phyloP scores from a whole-genome alignment of 495 filamentous ascomycete species.

The Aspergillus heteromorphus region DNA sequence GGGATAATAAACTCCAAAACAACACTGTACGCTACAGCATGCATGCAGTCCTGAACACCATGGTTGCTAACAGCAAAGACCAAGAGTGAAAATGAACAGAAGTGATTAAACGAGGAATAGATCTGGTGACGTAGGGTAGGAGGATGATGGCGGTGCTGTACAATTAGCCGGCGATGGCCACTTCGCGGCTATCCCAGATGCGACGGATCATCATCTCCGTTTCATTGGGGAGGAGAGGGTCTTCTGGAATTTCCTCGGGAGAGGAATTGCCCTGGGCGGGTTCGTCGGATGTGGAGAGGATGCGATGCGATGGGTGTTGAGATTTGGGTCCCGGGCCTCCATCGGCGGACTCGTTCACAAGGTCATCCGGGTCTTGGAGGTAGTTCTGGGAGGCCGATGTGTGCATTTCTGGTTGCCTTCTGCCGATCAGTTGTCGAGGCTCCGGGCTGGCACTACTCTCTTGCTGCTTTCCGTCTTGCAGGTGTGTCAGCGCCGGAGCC shows the following conservation, averaged over 20 bases:
- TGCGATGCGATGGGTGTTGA: slow-evolving; percentile 34
- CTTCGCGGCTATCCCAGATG: slow-evolving; percentile 46
- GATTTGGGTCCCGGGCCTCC: slow-evolving; percentile 18
- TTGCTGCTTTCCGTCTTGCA: slow-evolving; percentile 23
- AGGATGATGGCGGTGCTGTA: slow-evolving; percentile 3
- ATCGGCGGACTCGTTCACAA: slow-evolving; percentile 27
- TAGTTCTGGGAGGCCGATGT: slow-evolving; percentile 28
- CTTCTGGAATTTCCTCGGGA: slow-evolving; percentile 25
- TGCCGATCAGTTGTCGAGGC: slow-evolving; percentile 19
- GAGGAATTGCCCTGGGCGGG: slow-evolving; percentile 13
- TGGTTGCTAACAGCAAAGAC: not conserved
- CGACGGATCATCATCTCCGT: slow-evolving; percentile 42
- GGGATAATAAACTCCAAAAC: not conserved
- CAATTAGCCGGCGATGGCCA: slow-evolving; percentile 31
- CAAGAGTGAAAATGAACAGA: not conserved
- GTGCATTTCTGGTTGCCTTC: slow-evolving; percentile 19
- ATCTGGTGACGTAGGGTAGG: slow-evolving; percentile 2
- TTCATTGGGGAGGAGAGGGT: slow-evolving; percentile 20
- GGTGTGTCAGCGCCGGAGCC: slow-evolving; percentile 31
- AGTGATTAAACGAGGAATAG: slow-evolving; percentile 2
- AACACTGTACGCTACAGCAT: slow-evolving; percentile 10
- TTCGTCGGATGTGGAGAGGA: slow-evolving; percentile 40
- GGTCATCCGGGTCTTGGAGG: slow-evolving; percentile 25
- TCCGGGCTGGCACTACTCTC: slow-evolving; percentile 17
- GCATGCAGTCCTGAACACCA: slow-evolving; percentile 7